These are phyloP conservation scores for Saksenaea vasiformis DNA, from an alignment of 371 early-diverging fungal genomes.

Conservation along the genomic window DNA sequence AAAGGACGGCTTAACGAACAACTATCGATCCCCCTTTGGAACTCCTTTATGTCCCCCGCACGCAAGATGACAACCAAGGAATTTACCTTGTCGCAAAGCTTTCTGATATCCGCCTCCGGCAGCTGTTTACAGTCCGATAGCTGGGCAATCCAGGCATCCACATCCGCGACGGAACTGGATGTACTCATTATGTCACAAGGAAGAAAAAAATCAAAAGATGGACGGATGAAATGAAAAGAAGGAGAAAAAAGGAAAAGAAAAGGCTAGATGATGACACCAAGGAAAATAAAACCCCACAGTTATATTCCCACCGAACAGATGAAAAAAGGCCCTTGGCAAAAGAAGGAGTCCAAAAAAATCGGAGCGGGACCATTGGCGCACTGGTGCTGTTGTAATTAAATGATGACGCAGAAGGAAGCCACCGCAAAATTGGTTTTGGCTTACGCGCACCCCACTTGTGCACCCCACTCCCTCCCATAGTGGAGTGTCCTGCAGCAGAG, in stretches of 20 bases:
- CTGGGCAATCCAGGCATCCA: constrained; percentile 89
- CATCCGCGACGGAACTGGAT: constrained; percentile 50
- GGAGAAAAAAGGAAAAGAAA: background rate
- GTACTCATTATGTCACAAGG: constrained; percentile 36
- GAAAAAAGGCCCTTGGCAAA: background rate
- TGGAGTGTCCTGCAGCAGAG: no score
- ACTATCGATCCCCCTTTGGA: background rate
- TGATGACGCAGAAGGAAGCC: no score
- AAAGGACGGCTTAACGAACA: constrained; percentile 5
- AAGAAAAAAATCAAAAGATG: constrained; percentile 2
- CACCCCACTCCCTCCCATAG: no score
- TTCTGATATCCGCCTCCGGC: constrained; percentile 91
- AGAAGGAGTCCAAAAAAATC: background rate
- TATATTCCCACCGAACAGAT: background rate
- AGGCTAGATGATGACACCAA: background rate
- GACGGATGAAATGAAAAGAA: constrained; percentile 3
- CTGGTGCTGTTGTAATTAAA: no score
- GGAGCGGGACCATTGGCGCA: background rate
- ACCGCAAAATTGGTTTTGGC: no score
- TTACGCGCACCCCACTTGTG: no score
- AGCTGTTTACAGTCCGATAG: constrained; percentile 91
- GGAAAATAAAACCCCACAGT: background rate
- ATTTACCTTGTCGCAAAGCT: constrained; percentile 90
- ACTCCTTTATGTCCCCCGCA: background rate
- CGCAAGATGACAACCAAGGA: background rate